Percentiles rank a stretch among this genome's conserved stretches.
These are phyloP conservation scores for Rhodosporidiobolus odoratus DNA, from an alignment of 768 basidiomycete genomes.

Conservation along the genomic window DNA sequence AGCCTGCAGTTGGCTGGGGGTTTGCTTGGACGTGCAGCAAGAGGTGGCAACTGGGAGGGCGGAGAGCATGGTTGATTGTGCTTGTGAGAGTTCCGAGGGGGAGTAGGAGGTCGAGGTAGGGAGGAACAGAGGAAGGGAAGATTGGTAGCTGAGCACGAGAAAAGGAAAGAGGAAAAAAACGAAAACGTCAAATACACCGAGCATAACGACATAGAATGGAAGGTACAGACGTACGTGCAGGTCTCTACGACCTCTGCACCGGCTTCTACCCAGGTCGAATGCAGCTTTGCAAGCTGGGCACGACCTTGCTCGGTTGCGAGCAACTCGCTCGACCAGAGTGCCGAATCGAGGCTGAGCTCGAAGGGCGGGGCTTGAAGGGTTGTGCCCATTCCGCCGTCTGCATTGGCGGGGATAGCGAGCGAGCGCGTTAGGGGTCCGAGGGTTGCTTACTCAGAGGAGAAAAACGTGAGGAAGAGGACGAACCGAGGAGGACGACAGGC, in stretches of 20 bases:
- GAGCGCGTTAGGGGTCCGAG: not conserved
- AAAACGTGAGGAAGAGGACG: not conserved
- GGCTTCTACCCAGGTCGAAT: constrained; percentile 43
- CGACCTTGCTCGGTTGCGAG: constrained; percentile 39
- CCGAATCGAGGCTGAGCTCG: constrained; percentile 32
- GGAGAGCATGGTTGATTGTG: constrained; percentile 27
- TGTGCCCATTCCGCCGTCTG: constrained; percentile 38
- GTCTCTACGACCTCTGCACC: constrained; percentile 47
- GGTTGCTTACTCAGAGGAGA: not conserved
- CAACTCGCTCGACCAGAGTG: constrained; percentile 47
- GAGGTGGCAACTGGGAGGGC: constrained; percentile 22
- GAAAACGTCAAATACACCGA: not conserved
- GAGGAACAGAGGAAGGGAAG: constrained; percentile 37
- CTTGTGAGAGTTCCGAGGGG: not conserved
- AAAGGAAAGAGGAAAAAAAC: not conserved
- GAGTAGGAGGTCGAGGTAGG: not conserved
- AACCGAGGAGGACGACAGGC: constrained; percentile 13
- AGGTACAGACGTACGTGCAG: constrained; percentile 46
- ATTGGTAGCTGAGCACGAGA: not conserved
- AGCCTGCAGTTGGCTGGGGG: constrained; percentile 2
- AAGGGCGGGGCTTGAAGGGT: constrained; percentile 28
- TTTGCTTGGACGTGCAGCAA: not conserved
- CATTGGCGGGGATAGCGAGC: not conserved
- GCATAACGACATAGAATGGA: not conserved
- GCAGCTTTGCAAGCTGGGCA: constrained; percentile 41